Evolutionary conservation across 805 yeast genomes (phyloP), one percentile per base, ranked within the genome.

Genomic region (Lipomyces mesembrius): DNA sequence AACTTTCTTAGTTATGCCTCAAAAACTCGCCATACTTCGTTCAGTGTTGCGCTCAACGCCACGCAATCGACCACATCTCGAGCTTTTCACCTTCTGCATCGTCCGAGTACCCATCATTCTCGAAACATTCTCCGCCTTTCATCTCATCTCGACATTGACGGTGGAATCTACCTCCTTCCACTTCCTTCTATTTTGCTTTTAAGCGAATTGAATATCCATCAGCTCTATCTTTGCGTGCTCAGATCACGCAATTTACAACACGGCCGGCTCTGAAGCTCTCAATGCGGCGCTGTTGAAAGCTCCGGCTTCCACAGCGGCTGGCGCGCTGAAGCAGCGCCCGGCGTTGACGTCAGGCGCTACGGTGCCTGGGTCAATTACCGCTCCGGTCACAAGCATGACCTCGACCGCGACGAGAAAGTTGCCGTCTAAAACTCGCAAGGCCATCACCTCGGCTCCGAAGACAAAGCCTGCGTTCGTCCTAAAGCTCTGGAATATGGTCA

Each of bases 401-500:
- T 46, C 39, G 22, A 34, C 20, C 27, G 11, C 57, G 22, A 35
- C 35, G 35, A 46, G 57, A 11, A 25, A 14, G 12, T n/a, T 46
- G 14, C 62, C 65, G n/a, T 57, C 66, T 35, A 72, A 65, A 60
- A 22, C 66, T 27, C 70, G 73, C 32, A 74, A 72, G 61, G 73
- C 72, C 22, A 70, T 70, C 58, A 60, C 74, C 22, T 70, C 65
- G 14, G 75, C 70, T 7, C 76, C 77, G 27, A 77, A 75, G 69
- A 69, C 74, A 35, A 69, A 92, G 62, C 96, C 98, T 1, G 96
- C 97, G 0, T 95, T 95, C 79, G 97, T 95, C 9, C 86, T 88
- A 82, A 95, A 95, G 77, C 80, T 95, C 22, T 94, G 99, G 99
- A 84, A 88, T 49, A 95, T 95, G 97, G 92, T 95, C 8, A 93